phyloP scores from a whole-genome alignment of 768 basidiomycete genomes.

The Phlebiopsis flavidoalba region DNA sequence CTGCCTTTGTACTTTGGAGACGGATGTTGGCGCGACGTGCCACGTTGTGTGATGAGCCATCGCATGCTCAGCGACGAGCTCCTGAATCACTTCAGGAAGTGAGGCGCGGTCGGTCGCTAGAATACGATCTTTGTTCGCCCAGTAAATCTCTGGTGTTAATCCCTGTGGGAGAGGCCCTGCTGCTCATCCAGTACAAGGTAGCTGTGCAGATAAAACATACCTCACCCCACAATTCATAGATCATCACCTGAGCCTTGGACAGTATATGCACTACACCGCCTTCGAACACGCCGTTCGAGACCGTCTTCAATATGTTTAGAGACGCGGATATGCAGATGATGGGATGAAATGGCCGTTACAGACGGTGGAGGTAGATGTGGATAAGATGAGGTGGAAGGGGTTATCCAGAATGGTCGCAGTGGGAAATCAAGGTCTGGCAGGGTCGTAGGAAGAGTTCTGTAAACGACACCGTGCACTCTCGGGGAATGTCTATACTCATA shows the following conservation, averaged over 20 bases:
- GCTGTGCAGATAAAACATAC: slow-evolving; percentile 30
- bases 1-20: slow-evolving; percentile 33
- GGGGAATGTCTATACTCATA: not conserved
- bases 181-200: not conserved
- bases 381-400: slow-evolving; percentile 57
- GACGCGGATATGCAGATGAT: slow-evolving; percentile 87
- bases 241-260: slow-evolving; percentile 96
- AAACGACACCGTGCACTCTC: not conserved
- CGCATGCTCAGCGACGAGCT: slow-evolving; percentile 12
- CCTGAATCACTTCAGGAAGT: slow-evolving; percentile 41
- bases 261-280: slow-evolving; percentile 85
- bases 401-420: slow-evolving; percentile 85
- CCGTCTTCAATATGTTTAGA: slow-evolving; percentile 58
- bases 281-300: slow-evolving; percentile 50
- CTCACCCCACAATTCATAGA: slow-evolving; percentile 85
- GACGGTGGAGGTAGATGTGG: slow-evolving; percentile 30
- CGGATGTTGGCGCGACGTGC: slow-evolving; percentile 23
- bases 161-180: slow-evolving; percentile 43
- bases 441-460: slow-evolving; percentile 67
- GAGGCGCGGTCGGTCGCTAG: slow-evolving; percentile 42
- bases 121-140: slow-evolving; percentile 49
- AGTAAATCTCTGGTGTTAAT: slow-evolving; percentile 69
- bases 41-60: slow-evolving; percentile 4
- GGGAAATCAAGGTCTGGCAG: slow-evolving; percentile 58
- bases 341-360: slow-evolving; percentile 46